A percentile compares a stretch with the other conserved stretches of the same genome.
phyloP scores from a whole-genome alignment of 202 grass and related monocot genomes.

The Carex sylvatica region DNA sequence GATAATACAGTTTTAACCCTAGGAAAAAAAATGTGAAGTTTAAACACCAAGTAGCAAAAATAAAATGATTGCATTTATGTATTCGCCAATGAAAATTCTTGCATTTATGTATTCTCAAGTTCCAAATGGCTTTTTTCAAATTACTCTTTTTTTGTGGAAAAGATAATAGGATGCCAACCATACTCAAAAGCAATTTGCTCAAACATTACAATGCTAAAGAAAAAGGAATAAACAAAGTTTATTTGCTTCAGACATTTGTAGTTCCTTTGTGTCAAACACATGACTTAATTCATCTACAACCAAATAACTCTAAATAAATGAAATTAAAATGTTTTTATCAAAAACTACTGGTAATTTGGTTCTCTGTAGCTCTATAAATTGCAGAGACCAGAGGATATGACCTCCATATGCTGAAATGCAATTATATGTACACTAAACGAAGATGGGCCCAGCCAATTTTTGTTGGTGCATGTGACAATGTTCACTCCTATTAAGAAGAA shows the following conservation, averaged over 20 bases:
- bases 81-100: no score
- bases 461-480: conserved; percentile 24
- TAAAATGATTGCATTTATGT: no score
- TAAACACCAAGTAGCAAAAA: no score
- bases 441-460: conserved; percentile 3
- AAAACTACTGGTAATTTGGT: background rate
- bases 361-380: background rate
- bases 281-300: background rate
- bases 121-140: background rate
- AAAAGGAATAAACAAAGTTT: background rate
- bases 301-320: no score
- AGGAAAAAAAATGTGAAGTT: no score
- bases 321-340: no score
- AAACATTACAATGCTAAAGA: background rate
- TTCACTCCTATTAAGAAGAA: conserved; percentile 17
- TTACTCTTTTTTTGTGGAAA: background rate
- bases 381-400: background rate
- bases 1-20: no score
- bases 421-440: conserved; percentile 19
- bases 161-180: background rate
- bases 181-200: background rate
- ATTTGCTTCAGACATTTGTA: background rate
- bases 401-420: background rate
- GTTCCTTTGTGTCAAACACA: background rate
- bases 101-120: background rate